Evolutionary conservation across 371 early-diverging fungal genomes (phyloP), one percentile per base, ranked within the genome.

Genomic region (Mucor velutinosus): DNA sequence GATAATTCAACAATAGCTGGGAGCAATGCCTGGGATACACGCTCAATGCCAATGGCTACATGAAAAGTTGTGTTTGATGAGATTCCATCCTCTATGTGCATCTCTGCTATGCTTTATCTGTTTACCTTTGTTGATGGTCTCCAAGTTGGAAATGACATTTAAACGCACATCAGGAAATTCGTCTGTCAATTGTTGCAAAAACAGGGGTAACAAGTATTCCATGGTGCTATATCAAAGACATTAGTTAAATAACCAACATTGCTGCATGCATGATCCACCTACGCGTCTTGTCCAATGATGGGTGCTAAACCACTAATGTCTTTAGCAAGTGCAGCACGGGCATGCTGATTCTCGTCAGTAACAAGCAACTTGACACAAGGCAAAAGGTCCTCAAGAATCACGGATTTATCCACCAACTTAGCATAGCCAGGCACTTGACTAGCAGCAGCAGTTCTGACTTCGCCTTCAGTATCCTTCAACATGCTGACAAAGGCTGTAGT

Each of bases 1-100:
- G 99, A 96, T 47, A 99, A 85, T 73, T 97, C 97, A 29, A 98
- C 94, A 72, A 99, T 98, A 2, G 99, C 99, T 11, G 98, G 98
- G 49, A 99, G 84, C 51, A 99, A 86, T 29, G 96, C 96, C 74
- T 97, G 96, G 29, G 98, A 97, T 39, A 99, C 88, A 21, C 95
- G 90, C 63, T 99, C 97, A 72, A 99, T 94, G 59, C 99, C 99
- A 71, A 99, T 97, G 37, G 97, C 97, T 87, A 71, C 11, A 58
- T 56, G 41, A 51, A 64, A 51, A 27, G 29, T 45, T 12, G 14
- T 37, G 12, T 6, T 17, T 32, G 27, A 10, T 58, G 12, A 58
- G 19, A 27, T 5, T 25, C 23, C 23, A 23, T 41, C 3, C 21
- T 33, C 17, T 41, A 15, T 43, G n/a, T 6, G 1, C 1, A 17